Percentiles rank a stretch among this genome's conserved stretches.
Evolutionary conservation across 2,329 filamentous ascomycete genomes (phyloP).

Genomic region (Bipolaris victoriae): DNA sequence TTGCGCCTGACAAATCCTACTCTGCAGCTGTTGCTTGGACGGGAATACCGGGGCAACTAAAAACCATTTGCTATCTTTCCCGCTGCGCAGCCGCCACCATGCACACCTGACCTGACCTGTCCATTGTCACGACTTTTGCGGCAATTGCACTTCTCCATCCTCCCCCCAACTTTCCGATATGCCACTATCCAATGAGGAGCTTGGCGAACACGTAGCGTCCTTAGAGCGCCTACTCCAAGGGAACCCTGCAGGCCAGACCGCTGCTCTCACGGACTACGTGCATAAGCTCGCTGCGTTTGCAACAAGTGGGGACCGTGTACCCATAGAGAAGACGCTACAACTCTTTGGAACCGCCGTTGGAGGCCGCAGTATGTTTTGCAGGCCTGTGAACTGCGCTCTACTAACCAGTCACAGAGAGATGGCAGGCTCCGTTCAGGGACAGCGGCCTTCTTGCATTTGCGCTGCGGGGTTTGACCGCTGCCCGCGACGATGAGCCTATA

Average conservation of each 20-base stretch:
- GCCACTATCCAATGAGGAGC: constrained; percentile 23
- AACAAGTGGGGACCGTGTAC: constrained; percentile 14
- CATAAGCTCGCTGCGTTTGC: constrained; percentile 22
- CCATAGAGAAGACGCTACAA: constrained; percentile 29
- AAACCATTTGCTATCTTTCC: constrained; percentile 9
- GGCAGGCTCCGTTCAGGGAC: constrained; percentile 38
- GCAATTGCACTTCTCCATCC: constrained; percentile 10
- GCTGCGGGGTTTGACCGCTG: constrained; percentile 33
- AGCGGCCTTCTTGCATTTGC: constrained; percentile 38
- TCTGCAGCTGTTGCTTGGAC: constrained; percentile 4
- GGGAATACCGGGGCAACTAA: constrained; percentile 1
- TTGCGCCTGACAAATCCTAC: background rate
- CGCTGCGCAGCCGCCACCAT: constrained; percentile 12
- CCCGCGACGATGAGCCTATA: constrained; percentile 23
- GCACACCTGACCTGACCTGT: constrained; percentile 21
- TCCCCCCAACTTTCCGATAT: constrained; percentile 18
- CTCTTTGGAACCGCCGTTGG: constrained; percentile 44
- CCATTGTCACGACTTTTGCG: constrained; percentile 8
- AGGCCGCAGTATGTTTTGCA: constrained; percentile 32
- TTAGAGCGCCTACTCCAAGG: constrained; percentile 26
- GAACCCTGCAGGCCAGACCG: constrained; percentile 22
- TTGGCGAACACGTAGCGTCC: constrained; percentile 24
- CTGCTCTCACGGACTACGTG: constrained; percentile 24
- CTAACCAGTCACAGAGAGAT: constrained; percentile 40
- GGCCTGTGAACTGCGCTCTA: background rate